Conservation (phyloP, 2,329 filamentous ascomycete genomes). For the Xylariaceae sp. region DNA sequence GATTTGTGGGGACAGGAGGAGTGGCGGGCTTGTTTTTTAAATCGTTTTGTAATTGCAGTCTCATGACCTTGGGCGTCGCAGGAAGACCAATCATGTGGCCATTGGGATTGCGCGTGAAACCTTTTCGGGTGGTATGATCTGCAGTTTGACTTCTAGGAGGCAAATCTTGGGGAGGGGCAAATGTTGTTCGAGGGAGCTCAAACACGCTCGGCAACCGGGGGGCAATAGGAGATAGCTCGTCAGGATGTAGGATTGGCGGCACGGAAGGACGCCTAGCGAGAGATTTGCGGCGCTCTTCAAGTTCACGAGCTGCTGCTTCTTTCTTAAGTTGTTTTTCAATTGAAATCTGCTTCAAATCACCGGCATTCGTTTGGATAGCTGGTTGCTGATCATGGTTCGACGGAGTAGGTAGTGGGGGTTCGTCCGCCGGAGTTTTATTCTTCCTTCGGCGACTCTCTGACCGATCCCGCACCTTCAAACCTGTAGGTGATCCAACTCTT, state of each 20-base stretch:
- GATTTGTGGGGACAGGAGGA: conserved; percentile 46
- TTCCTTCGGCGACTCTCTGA: conserved; percentile 37
- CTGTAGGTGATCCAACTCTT: conserved; percentile 30
- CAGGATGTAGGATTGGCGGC: conserved; percentile 72
- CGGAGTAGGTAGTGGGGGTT: conserved; percentile 26
- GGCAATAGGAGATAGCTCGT: conserved; percentile 42
- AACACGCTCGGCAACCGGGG: conserved; percentile 32
- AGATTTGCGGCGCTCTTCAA: conserved; percentile 83
- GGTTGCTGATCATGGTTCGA: conserved; percentile 11
- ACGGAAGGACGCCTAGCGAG: conserved; percentile 74
- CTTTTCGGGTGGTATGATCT: conserved; percentile 46
- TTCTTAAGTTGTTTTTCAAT: conserved; percentile 62
- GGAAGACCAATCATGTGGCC: conserved; percentile 69
- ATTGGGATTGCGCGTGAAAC: conserved; percentile 42
- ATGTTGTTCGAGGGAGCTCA: conserved; percentile 41
- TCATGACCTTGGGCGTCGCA: conserved; percentile 87
- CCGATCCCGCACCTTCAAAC: conserved; percentile 32
- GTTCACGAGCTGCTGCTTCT: conserved; percentile 72
- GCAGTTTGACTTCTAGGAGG: conserved; percentile 60
- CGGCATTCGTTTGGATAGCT: conserved; percentile 36
- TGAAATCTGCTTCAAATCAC: conserved; percentile 51
- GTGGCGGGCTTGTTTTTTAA: conserved; percentile 49
- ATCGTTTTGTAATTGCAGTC: conserved; percentile 63
- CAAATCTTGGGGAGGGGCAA: conserved; percentile 37
- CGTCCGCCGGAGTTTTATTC: conserved; percentile 29